These are phyloP conservation scores for Rhodotorula sp. DNA, from an alignment of 1,284 basidiomycete genomes.

Conservation along the genomic window DNA sequence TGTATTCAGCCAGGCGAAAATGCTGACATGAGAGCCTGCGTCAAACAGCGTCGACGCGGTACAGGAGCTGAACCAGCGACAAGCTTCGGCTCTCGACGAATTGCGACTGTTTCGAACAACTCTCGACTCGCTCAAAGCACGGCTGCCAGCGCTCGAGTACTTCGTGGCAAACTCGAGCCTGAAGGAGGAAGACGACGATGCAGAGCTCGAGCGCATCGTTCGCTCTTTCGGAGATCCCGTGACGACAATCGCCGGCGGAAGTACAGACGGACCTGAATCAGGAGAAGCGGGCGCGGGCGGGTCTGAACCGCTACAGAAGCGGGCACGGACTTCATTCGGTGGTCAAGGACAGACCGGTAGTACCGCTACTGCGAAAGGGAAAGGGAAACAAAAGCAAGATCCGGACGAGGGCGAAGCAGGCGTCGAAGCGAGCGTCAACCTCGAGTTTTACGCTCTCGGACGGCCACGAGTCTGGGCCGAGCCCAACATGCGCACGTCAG, in stretches of 20 bases:
- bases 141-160: slow-evolving; percentile 34
- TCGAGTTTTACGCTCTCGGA: slow-evolving; percentile 36
- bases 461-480: slow-evolving; percentile 23
- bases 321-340: not conserved
- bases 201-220: slow-evolving; percentile 22
- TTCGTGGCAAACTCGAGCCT: slow-evolving; percentile 29
- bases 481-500: slow-evolving; percentile 4
- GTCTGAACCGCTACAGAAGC: slow-evolving; percentile 14
- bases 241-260: not conserved
- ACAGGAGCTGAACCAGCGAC: slow-evolving; percentile 20
- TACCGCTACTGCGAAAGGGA: not conserved
- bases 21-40: rapidly evolving
- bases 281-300: not conserved
- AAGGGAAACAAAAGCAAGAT: slow-evolving; percentile 13
- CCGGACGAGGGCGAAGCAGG: slow-evolving; percentile 16
- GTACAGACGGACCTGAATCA: not conserved
- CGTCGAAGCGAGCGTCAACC: slow-evolving; percentile 33
- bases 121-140: slow-evolving; percentile 33
- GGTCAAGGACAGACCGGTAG: not conserved
- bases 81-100: slow-evolving; percentile 30
- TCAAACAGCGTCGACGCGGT: slow-evolving; percentile 20
- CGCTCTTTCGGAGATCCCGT: slow-evolving; percentile 29
- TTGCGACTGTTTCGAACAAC: slow-evolving; percentile 32
- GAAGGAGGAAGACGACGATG: slow-evolving; percentile 9
- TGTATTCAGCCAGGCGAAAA: no score